Evolutionary conservation across 148 eudicot genomes (phyloP).

Genomic region (Gaultheria prostrata): DNA sequence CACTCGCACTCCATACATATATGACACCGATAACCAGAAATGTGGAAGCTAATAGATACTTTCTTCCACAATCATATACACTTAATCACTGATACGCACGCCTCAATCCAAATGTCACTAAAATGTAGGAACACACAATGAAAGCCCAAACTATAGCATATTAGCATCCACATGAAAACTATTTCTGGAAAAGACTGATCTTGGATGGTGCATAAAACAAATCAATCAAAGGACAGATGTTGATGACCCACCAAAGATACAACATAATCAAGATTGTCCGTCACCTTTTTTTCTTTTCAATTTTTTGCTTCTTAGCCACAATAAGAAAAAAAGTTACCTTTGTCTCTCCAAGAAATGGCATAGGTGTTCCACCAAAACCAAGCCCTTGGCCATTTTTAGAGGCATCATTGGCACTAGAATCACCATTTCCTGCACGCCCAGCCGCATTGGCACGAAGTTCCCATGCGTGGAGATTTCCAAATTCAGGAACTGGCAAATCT

Average conservation of each 20-base stretch:
- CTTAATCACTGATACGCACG: too few species aligned
- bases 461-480: conserved; percentile 88
- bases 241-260: background rate
- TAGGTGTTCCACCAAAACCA: conserved; percentile 65
- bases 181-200: background rate
- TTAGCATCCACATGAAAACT: background rate
- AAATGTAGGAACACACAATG: background rate
- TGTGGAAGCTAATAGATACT: conserved; percentile 8
- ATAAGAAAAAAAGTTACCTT: conserved; percentile 38
- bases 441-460: conserved; percentile 74
- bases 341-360: conserved; percentile 88
- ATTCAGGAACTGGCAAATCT: conserved; percentile 82
- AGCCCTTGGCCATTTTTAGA: conserved; percentile 48
- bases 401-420: conserved; percentile 44
- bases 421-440: conserved; percentile 55
- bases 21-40: background rate
- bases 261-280: background rate
- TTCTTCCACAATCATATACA: background rate
- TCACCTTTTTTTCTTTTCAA: background rate
- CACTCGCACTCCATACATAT: background rate
- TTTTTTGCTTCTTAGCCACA: background rate
- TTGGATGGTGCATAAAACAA: conserved; percentile 5
- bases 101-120: background rate
- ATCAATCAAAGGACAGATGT: background rate
- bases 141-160: background rate